Evolutionary conservation across 768 basidiomycete species (phyloP).

Genomic region (Strobilomyces echinocephalus): DNA sequence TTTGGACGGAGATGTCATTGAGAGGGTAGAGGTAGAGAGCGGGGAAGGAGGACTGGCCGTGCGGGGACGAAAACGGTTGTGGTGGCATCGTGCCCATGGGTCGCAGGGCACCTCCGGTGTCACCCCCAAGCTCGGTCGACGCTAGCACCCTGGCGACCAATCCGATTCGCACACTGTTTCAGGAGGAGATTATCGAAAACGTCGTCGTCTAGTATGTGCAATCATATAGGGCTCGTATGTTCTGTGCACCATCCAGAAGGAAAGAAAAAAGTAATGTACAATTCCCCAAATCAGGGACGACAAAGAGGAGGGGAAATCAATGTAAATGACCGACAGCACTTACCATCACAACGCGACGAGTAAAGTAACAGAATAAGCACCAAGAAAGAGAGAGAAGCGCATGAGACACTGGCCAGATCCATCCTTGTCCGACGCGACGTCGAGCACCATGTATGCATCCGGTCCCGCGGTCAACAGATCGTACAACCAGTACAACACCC

Average conservation of each 20-base stretch:
- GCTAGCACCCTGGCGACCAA: no score
- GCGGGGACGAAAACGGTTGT: constrained; percentile 29
- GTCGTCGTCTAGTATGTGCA: not conserved
- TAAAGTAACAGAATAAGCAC: not conserved
- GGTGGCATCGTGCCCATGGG: constrained; percentile 32
- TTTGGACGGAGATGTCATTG: constrained; percentile 89
- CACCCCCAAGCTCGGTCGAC: no score
- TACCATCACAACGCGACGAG: not conserved
- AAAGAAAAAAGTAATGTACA: constrained; percentile 2
- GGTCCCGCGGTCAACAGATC: constrained; percentile 29
- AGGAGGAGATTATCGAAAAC: not conserved
- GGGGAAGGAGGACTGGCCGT: no score
- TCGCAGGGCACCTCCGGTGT: not conserved
- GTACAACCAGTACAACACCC: constrained; percentile 39
- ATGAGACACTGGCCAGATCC: not conserved
- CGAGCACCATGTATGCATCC: not conserved
- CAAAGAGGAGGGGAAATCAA: no score
- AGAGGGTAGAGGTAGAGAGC: no score
- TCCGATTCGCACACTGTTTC: no score
- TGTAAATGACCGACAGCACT: constrained; percentile 1
- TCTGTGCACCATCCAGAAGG: constrained; percentile 3
- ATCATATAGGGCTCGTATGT: constrained; percentile 3
- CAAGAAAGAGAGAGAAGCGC: not conserved
- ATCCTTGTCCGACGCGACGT: not conserved
- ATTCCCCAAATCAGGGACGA: not conserved